These are phyloP conservation scores for Mrakia blollopis DNA, from an alignment of 768 basidiomycete genomes.

Conservation along the genomic window DNA sequence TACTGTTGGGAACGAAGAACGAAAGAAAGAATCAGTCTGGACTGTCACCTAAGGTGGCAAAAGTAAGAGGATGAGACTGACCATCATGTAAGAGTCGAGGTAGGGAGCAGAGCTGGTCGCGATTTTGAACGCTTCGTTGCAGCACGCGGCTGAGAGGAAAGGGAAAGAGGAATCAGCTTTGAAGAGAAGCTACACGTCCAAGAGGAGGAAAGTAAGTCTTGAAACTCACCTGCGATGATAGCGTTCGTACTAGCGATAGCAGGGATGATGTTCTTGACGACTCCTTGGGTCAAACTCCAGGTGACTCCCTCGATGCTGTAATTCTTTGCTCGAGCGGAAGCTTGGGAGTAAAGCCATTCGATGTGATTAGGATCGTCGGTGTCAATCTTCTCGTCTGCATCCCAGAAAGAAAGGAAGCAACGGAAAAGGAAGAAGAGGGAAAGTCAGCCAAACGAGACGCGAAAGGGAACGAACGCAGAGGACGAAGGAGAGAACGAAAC, in stretches of 20 bases:
- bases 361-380: constrained; percentile 98
- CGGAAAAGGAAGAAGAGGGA: neutral
- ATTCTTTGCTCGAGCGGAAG: constrained; percentile 75
- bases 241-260: constrained; percentile 98
- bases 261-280: constrained; percentile 96
- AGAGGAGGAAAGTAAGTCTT: too few species aligned
- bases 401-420: constrained; percentile 3
- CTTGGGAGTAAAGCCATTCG: constrained; percentile 79
- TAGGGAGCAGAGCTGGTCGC: constrained; percentile 91
- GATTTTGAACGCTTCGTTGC: constrained; percentile 98
- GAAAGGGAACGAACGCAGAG: neutral
- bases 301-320: constrained; percentile 98
- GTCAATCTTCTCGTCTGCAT: constrained; percentile 89
- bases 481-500: constrained; percentile 33
- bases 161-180: neutral
- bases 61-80: constrained; percentile 16
- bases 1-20: constrained; percentile 56
- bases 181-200: too few species aligned
- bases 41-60: neutral
- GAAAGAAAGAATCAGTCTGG: neutral
- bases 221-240: constrained; percentile 84
- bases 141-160: constrained; percentile 69
- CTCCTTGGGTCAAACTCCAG: constrained; percentile 94
- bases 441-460: neutral
- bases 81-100: constrained; percentile 86